phyloP scores from a whole-genome alignment of 148 eudicot genomes.

The Camellia lanceoleosa region DNA sequence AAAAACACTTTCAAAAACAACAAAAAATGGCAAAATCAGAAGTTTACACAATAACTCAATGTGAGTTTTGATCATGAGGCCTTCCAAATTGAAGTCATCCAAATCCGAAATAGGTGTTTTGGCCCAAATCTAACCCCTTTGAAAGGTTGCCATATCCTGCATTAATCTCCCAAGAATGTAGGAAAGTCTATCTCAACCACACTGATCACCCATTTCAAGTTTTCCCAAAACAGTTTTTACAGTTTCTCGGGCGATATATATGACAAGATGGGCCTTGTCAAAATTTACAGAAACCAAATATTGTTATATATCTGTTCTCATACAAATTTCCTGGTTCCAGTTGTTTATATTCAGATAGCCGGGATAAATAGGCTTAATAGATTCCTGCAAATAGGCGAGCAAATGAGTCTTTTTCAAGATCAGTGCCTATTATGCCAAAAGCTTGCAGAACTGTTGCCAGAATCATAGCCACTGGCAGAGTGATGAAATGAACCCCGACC shows the following conservation, averaged over 20 bases:
- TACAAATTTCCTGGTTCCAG: slow-evolving; percentile 9
- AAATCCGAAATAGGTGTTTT: background rate
- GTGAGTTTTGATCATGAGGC: too few relatives aligned
- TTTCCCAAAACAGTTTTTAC: slow-evolving; percentile 9
- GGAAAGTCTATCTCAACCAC: background rate
- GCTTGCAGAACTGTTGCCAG: slow-evolving; percentile 18
- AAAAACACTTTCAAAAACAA: too few relatives aligned
- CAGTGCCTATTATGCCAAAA: slow-evolving; percentile 26
- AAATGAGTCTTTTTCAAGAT: slow-evolving; percentile 17
- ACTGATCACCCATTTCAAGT: slow-evolving; percentile 21
- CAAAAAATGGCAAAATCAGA: too few relatives aligned
- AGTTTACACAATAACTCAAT: too few relatives aligned
- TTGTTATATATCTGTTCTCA: background rate
- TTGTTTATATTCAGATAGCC: background rate
- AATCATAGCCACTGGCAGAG: slow-evolving; percentile 23
- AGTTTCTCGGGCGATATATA: slow-evolving; percentile 14
- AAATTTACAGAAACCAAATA: slow-evolving; percentile 13
- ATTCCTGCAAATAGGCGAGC: background rate
- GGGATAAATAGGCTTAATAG: slow-evolving; percentile 3
- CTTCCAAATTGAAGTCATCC: too few relatives aligned
- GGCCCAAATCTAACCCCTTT: background rate
- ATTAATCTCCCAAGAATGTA: background rate
- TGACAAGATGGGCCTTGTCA: background rate
- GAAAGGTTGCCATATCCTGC: too few relatives aligned
- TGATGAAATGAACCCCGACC: slow-evolving; percentile 16